phyloP scores from a whole-genome alignment of 768 basidiomycete species.

The Kockovaella imperatae region DNA sequence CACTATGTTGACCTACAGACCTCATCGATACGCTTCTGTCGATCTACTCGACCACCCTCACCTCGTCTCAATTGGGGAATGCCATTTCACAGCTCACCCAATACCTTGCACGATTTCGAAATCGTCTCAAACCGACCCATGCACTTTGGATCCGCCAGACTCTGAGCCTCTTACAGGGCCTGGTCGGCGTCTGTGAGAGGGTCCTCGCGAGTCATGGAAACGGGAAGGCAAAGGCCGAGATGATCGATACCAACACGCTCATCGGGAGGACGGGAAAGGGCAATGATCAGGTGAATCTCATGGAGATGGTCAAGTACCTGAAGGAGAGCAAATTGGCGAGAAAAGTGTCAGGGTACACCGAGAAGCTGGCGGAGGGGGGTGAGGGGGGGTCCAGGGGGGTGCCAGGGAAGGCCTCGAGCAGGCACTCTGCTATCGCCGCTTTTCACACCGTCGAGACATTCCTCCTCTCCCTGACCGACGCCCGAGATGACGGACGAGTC shows the following conservation, averaged over 20 bases:
- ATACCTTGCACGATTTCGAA: constrained; percentile 71
- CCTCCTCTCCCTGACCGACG: constrained; percentile 64
- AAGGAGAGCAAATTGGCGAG: constrained; percentile 67
- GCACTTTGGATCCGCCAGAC: constrained; percentile 73
- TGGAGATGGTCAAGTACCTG: constrained; percentile 75
- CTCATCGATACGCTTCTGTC: constrained; percentile 82
- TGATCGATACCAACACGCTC: constrained; percentile 63
- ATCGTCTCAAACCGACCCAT: constrained; percentile 64
- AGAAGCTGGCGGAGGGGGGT: constrained; percentile 54
- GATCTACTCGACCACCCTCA: constrained; percentile 65
- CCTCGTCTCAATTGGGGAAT: constrained; percentile 52
- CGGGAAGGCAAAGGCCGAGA: constrained; percentile 48
- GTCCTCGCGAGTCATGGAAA: constrained; percentile 8
- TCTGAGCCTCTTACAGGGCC: constrained; percentile 61
- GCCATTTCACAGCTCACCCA: constrained; percentile 67
- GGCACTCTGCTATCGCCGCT: constrained; percentile 56
- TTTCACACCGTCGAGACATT: constrained; percentile 74
- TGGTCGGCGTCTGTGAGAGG: constrained; percentile 53
- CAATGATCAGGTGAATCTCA: constrained; percentile 64
- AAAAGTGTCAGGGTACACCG: constrained; percentile 66
- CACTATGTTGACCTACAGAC: constrained; percentile 50
- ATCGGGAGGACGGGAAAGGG: constrained; percentile 61
- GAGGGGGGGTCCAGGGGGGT: no score
- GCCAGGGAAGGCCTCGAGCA: constrained; percentile 44
- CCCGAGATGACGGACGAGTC: constrained; percentile 72